A percentile compares a stretch with the other conserved stretches of the same genome.
phyloP scores from a whole-genome alignment of 805 yeast species.

The Teunomyces tritomae region DNA sequence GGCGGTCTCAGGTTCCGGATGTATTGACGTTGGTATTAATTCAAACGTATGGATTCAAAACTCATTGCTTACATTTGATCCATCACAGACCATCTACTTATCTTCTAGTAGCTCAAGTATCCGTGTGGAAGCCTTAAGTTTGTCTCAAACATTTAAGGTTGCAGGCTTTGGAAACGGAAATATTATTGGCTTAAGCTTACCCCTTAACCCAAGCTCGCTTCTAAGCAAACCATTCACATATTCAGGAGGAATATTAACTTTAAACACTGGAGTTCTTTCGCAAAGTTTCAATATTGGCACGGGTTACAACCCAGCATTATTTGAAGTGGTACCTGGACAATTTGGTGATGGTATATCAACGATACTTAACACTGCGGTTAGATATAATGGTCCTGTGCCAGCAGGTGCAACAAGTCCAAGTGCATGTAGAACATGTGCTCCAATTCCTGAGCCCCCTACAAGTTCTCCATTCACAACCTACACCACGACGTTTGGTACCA shows the following conservation, averaged over 20 bases:
- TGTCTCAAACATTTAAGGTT: constrained; percentile 19
- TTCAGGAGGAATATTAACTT: constrained; percentile 20
- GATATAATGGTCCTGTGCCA: constrained; percentile 11
- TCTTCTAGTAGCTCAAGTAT: constrained; percentile 8
- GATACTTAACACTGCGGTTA: constrained; percentile 9
- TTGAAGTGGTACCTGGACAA: constrained; percentile 2
- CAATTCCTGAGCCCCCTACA: constrained; percentile 6
- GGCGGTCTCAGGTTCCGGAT: constrained; percentile 25
- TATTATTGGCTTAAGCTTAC: constrained; percentile 19
- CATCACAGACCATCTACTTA: constrained; percentile 12
- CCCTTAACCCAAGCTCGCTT: constrained; percentile 5
- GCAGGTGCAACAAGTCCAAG: constrained; percentile 4
- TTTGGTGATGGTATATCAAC: constrained; percentile 6
- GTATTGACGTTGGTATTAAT: constrained; percentile 18
- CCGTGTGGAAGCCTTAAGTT: constrained; percentile 16
- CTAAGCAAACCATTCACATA: constrained; percentile 3
- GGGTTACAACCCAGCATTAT: constrained; percentile 7
- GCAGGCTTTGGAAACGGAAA: constrained; percentile 30
- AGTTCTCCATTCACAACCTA: constrained; percentile 8
- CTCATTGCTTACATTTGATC: constrained; percentile 5
- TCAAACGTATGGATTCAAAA: constrained; percentile 10
- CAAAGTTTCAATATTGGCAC: constrained; percentile 11
- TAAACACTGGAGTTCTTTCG: constrained; percentile 4
- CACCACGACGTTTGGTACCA: constrained; percentile 17
- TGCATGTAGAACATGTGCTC: constrained; percentile 6